Base-by-base conservation (phyloP, 176 grass and related monocot genomes). In the Elymus sibiricus region DNA sequence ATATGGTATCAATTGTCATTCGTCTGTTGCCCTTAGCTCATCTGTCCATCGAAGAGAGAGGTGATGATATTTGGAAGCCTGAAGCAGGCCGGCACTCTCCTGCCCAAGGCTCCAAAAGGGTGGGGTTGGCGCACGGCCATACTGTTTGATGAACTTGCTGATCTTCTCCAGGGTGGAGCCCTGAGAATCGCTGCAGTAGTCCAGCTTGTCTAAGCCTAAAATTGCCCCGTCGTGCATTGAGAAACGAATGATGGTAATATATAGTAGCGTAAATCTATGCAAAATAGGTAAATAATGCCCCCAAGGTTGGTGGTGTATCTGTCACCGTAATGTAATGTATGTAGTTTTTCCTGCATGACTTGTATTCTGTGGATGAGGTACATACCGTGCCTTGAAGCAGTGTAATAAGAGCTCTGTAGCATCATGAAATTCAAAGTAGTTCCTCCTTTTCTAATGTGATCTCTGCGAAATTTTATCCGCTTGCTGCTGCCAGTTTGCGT, bases 71-170 rank as follows among this genome's bases (percentile, higher is more conserved):
- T 95, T 70, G 97, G 97, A 82, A 94, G 88, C 78, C 91, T 98
- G 49, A 98, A 98, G 87, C 96, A 95, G 80, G 90, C 96, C 1
- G 96, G 97, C 42, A 98, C 97, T 2, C 85, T 98, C n/a, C 60
- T 98, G 39, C 97, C 97, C 4, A 98, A 98, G 76, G 92, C 97
- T 65, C 97, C 94, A 12, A 98, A 98, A 82, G 97, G 97, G 17
- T 98, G 97, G 97, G 97, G 97, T 72, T 98, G 97, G 97, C 97
- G 94, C 76, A 98, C 97, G 39, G 97, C 97, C 11, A 81, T 98
- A 81, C 78, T 98, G 3, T 98, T 98, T 43, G 94, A 98, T 77
- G 94, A 98, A 58, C 92, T 99, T 40, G 90, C 83, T 1, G 92
- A 96, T 85, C 97, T 99, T 81, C 90, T 99, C 28, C 94, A 99